phyloP scores from a whole-genome alignment of 129 eudicot species.

The Dittrichia graveolens region DNA sequence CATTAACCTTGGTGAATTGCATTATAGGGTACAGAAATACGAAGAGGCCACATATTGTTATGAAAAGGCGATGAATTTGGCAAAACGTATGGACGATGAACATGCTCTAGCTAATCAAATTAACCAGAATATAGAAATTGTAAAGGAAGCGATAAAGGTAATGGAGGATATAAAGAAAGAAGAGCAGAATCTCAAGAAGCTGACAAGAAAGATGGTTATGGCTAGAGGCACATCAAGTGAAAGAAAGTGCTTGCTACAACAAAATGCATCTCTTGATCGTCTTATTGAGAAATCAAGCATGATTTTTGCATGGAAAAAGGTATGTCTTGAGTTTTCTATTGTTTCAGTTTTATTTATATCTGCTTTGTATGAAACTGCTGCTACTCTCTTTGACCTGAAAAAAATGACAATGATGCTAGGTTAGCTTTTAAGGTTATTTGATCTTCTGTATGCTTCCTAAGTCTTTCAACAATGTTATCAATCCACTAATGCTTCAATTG shows the following conservation, averaged over 20 bases:
- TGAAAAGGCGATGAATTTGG: constrained; percentile 75
- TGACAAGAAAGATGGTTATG: constrained; percentile 49
- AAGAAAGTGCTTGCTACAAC: constrained; percentile 63
- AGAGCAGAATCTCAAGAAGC: constrained; percentile 79
- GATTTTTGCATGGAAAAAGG: constrained; percentile 70
- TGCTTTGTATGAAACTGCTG: not conserved
- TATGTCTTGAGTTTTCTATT: constrained; percentile 28
- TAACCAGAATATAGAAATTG: constrained; percentile 55
- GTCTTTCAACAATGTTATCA: too few relatives aligned
- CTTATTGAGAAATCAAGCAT: constrained; percentile 74
- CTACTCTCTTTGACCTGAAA: not conserved
- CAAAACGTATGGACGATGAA: constrained; percentile 89
- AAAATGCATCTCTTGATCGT: constrained; percentile 60
- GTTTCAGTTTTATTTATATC: not conserved
- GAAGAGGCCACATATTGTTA: constrained; percentile 69
- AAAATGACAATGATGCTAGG: not conserved
- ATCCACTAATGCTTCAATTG: not conserved
- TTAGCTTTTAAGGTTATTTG: too few relatives aligned
- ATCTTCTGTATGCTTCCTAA: too few relatives aligned
- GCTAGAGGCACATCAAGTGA: constrained; percentile 71
- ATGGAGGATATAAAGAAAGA: constrained; percentile 69
- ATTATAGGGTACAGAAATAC: constrained; percentile 68
- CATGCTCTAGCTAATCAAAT: constrained; percentile 66
- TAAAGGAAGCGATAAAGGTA: constrained; percentile 61
- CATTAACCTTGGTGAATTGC: constrained; percentile 85